A percentile compares a stretch with the other conserved stretches of the same genome.
Conservation (phyloP, 768 basidiomycete genomes). For the Xerocomellus chrysenteron region DNA sequence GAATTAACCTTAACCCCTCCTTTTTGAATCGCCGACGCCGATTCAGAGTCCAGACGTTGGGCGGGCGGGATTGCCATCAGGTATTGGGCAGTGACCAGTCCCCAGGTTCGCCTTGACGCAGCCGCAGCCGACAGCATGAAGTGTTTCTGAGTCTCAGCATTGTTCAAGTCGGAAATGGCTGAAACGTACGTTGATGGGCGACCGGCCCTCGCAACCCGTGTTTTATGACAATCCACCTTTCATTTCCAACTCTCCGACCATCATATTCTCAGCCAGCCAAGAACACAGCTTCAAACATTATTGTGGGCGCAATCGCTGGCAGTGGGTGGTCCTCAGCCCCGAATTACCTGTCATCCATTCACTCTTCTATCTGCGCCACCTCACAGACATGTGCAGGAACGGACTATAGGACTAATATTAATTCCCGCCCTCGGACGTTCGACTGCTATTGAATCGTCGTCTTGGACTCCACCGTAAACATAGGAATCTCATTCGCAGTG, state of each 20-base stretch:
- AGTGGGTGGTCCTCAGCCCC: not conserved
- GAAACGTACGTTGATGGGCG: too few species aligned
- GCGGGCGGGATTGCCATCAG: not conserved
- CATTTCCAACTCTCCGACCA: not conserved
- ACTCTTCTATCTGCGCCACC: not conserved
- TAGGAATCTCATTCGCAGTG: not conserved
- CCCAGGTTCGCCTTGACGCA: not conserved
- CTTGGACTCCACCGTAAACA: not conserved
- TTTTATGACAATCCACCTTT: too few species aligned
- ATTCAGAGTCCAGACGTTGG: not conserved
- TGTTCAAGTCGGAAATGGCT: too few species aligned
- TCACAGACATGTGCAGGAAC: not conserved
- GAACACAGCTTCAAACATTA: not conserved
- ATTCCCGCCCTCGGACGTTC: not conserved
- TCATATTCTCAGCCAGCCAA: not conserved
- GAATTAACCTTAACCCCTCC: not conserved
- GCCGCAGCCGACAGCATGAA: not conserved
- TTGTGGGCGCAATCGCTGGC: constrained; percentile 3
- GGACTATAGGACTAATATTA: not conserved
- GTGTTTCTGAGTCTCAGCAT: not conserved
- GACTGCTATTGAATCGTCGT: not conserved
- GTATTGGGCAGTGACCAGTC: not conserved
- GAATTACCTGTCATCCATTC: not conserved
- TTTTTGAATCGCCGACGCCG: not conserved
- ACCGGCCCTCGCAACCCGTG: too few species aligned